phyloP scores from a whole-genome alignment of 2,329 filamentous ascomycete species.

The Paecilomyces dactylethromorphus region DNA sequence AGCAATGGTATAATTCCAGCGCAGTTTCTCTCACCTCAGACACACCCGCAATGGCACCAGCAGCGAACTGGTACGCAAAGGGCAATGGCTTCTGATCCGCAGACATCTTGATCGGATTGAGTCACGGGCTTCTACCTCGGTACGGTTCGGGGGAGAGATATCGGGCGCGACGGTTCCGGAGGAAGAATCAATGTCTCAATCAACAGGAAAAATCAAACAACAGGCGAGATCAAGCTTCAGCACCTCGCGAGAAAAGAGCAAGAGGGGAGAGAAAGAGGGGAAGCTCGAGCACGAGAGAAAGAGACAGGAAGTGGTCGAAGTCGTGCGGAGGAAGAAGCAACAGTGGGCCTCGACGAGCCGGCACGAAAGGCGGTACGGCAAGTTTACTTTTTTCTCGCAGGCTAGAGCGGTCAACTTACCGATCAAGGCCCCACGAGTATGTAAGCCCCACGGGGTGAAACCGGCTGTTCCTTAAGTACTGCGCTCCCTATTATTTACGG shows the following conservation, averaged over 20 bases:
- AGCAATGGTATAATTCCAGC: neutral
- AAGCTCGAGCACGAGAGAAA: conserved; percentile 6
- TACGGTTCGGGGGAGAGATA: neutral
- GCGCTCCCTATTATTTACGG: neutral
- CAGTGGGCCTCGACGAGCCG: neutral
- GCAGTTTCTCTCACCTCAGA: conserved; percentile 64
- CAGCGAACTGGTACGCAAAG: conserved; percentile 91
- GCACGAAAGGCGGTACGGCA: neutral
- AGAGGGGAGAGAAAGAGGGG: conserved; percentile 4
- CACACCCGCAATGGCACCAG: conserved; percentile 93
- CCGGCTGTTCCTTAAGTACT: neutral
- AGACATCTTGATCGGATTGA: conserved; percentile 50
- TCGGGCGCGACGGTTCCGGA: neutral
- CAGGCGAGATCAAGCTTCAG: neutral
- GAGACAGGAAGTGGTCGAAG: conserved; percentile 6
- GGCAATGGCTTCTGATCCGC: conserved; percentile 67
- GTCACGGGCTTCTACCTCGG: conserved; percentile 4
- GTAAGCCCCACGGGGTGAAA: neutral
- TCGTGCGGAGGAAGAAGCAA: neutral
- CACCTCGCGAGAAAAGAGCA: neutral
- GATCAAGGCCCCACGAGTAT: neutral
- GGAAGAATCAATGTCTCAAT: too few relatives aligned
- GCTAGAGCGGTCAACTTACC: neutral
- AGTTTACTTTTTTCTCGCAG: neutral
- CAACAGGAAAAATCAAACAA: neutral